Evolutionary conservation across 176 grass and related monocot genomes (phyloP), one percentile per base, ranked within the genome.

Genomic region (Oropetium thomaeum): DNA sequence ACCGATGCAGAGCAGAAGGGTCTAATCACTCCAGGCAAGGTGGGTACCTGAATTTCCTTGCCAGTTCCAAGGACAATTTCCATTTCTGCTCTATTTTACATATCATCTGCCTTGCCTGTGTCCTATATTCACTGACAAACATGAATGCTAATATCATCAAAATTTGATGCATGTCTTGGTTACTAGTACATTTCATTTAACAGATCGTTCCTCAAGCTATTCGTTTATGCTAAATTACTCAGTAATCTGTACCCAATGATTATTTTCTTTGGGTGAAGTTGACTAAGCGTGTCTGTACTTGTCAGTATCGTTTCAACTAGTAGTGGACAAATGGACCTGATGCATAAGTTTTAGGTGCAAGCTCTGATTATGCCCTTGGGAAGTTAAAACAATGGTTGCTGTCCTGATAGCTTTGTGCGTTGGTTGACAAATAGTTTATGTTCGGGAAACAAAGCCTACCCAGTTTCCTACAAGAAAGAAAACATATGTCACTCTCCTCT

Each of bases 1-100:
- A 74, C 73, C 20, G 94, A 97, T 62, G 94, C 94, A 15, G 94
- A 97, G 81, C 79, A 85, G 52, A 89, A 83, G 40, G 88, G 86
- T 1, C 33, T 83, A 2, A 97, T 97, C 69, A 54, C 17, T 58
- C 91, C 88, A 43, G 91, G 90, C 37, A 76, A 51, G 84, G 95
- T 97, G 69, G 9, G 67, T 74, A 42, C 68, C 19, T 9, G 32
- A 65, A 58, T 72, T 20, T 60, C 33, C 34, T 70, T 47, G 54
- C 11, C 47, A 32, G 1, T 52, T 47, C 2, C 0, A 8, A 3
- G 16, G 2, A 0, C 3, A 49, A 39, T 57, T 72, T 63, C 5
- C 9, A 10, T 20, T 62, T 47, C 5, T 15, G 2, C 22, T 20
- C 14, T 10, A 7, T 80, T n/a, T n/a, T n/a, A n/a, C n/a, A n/a